Percentiles rank a stretch among this genome's conserved stretches.
Evolutionary conservation across 345 rosid species (phyloP).

Genomic region (Xanthoceras sorbifolium): DNA sequence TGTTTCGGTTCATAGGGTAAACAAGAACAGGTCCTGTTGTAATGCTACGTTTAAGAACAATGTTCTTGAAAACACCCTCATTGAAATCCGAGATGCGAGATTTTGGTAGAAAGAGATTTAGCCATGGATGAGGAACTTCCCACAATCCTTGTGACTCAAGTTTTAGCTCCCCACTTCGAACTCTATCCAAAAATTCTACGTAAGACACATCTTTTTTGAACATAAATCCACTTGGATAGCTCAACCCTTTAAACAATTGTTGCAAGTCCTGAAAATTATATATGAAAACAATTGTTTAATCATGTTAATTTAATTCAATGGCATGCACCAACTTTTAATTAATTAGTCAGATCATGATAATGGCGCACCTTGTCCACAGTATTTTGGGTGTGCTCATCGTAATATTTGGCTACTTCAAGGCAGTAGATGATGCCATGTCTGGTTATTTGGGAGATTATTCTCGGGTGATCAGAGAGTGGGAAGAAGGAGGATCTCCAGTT

Average conservation of each 20-base stretch:
- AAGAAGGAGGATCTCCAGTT: slow-evolving; percentile 73
- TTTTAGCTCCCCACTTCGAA: slow-evolving; percentile 63
- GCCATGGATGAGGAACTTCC: slow-evolving; percentile 99
- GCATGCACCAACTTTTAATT: not conserved
- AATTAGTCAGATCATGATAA: not conserved
- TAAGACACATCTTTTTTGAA: slow-evolving; percentile 49
- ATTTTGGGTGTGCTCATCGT: slow-evolving; percentile 45
- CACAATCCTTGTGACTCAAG: slow-evolving; percentile 69
- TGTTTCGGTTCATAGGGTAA: slow-evolving; percentile 80
- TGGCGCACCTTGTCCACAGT: slow-evolving; percentile 43
- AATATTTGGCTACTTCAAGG: slow-evolving; percentile 70
- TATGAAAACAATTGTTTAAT: too few relatives aligned
- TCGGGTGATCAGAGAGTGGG: slow-evolving; percentile 52
- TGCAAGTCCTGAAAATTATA: slow-evolving; percentile 39
- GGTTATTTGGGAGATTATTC: slow-evolving; percentile 51
- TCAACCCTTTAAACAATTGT: slow-evolving; percentile 29
- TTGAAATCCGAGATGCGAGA: slow-evolving; percentile 66
- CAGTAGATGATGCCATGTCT: slow-evolving; percentile 61
- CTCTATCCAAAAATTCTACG: slow-evolving; percentile 72
- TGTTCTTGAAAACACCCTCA: slow-evolving; percentile 59
- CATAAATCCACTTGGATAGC: slow-evolving; percentile 33
- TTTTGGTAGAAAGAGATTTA: slow-evolving; percentile 75
- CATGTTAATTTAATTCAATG: not conserved
- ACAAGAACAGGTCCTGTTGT: slow-evolving; percentile 71
- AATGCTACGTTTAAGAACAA: slow-evolving; percentile 64